phyloP scores from a whole-genome alignment of 2,329 filamentous ascomycete species.

The Beauveria medogensis region DNA sequence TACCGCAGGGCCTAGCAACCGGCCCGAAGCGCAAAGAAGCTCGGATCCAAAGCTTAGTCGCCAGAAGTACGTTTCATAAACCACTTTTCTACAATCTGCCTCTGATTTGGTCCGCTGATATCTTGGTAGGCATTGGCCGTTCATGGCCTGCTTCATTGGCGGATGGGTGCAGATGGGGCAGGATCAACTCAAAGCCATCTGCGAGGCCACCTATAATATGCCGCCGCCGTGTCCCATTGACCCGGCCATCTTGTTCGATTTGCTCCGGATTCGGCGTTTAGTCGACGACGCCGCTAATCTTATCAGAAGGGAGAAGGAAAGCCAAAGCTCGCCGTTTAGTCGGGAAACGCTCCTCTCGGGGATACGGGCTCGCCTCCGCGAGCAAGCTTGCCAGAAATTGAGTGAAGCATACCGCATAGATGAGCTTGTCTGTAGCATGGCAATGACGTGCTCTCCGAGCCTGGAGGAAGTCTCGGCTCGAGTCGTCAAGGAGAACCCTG shows the following conservation, averaged over 20 bases:
- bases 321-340: conserved; percentile 58
- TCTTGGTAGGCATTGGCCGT: too few species aligned
- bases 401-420: conserved; percentile 71
- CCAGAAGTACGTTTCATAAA: too few species aligned
- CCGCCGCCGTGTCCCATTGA: conserved; percentile 70
- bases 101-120: too few species aligned
- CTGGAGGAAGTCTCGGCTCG: conserved; percentile 68
- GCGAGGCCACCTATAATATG: conserved; percentile 71
- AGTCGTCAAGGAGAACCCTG: conserved; percentile 62
- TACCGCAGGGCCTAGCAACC: too few species aligned
- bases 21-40: too few species aligned
- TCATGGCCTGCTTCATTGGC: too few species aligned
- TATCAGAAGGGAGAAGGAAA: conserved; percentile 57
- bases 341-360: conserved; percentile 16
- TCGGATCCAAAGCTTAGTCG: too few species aligned
- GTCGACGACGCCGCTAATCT: conserved; percentile 75
- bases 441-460: conserved; percentile 70
- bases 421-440: conserved; percentile 75
- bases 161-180: too few species aligned
- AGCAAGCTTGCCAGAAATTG: conserved; percentile 71
- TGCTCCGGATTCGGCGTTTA: conserved; percentile 71
- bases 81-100: too few species aligned
- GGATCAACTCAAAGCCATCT: conserved; percentile 55
- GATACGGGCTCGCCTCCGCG: conserved; percentile 44
- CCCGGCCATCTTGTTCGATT: conserved; percentile 72